Conservation (phyloP, 2,329 filamentous ascomycete species). For the Diplodia seriata region DNA sequence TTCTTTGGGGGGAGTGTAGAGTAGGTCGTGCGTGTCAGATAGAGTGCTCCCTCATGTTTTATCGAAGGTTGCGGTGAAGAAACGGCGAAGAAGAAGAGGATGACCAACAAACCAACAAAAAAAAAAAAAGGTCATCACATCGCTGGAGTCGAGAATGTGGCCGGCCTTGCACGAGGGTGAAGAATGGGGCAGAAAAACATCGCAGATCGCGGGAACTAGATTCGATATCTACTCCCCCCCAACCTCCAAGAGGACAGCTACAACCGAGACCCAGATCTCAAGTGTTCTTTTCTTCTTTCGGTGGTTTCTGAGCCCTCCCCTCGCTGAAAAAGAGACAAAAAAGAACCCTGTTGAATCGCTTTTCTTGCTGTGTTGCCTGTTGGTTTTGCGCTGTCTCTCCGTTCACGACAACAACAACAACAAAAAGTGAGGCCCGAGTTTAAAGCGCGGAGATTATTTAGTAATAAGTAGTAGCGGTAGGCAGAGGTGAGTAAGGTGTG, state of each 20-base stretch:
- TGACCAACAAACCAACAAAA: slow-evolving; percentile 32
- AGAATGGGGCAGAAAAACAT: not conserved
- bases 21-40: too few relatives aligned
- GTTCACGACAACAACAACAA: slow-evolving; percentile 1
- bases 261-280: not conserved
- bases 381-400: slow-evolving; percentile 1
- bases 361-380: not conserved
- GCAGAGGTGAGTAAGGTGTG: slow-evolving; percentile 10
- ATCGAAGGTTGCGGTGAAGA: too few relatives aligned
- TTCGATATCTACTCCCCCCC: slow-evolving; percentile 17
- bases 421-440: slow-evolving; percentile 15
- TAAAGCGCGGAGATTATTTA: slow-evolving; percentile 20
- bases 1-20: too few relatives aligned
- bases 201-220: slow-evolving; percentile 14
- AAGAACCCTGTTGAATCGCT: not conserved
- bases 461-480: slow-evolving; percentile 25
- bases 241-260: not conserved
- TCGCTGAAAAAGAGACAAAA: not conserved
- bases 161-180: too few relatives aligned
- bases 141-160: too few relatives aligned
- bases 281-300: not conserved
- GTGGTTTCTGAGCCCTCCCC: not conserved
- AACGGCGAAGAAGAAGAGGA: not conserved
- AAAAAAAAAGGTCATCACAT: not conserved
- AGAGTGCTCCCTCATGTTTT: too few relatives aligned